These are phyloP conservation scores for Teratosphaeria zuluensis DNA, from an alignment of 2,329 filamentous ascomycete genomes.

Conservation along the genomic window DNA sequence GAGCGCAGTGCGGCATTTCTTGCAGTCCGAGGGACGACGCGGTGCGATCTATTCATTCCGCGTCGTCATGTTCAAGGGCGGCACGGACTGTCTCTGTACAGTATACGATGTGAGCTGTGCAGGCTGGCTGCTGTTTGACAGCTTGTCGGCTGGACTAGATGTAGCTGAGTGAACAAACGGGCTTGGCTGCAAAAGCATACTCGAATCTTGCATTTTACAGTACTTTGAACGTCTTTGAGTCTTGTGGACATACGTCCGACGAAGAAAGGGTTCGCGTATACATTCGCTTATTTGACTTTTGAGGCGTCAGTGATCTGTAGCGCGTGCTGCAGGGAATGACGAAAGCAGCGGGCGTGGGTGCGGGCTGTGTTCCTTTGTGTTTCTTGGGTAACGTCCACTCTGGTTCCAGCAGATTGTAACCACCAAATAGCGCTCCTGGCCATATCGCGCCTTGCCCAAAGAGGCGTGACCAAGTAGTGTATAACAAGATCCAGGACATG, in stretches of 20 bases:
- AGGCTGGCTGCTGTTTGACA: constrained; percentile 1
- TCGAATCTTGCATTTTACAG: not conserved
- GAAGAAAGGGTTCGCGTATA: not conserved
- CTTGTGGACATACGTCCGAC: not conserved
- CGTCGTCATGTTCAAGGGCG: not conserved
- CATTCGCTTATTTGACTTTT: not conserved
- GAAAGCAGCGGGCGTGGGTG: not conserved
- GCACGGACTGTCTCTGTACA: not conserved
- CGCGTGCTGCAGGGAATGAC: not conserved
- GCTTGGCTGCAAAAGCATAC: not conserved
- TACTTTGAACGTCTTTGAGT: not conserved
- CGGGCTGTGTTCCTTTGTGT: not conserved
- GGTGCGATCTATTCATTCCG: not conserved
- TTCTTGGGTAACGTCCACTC: not conserved
- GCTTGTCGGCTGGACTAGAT: not conserved
- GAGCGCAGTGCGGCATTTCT: not conserved
- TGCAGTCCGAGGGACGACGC: not conserved
- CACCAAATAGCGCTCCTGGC: not conserved
- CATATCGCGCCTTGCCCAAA: not conserved
- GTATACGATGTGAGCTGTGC: not conserved
- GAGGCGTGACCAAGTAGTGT: not conserved
- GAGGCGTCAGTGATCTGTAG: not conserved
- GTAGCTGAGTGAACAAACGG: not conserved
- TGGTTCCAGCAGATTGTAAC: not conserved
- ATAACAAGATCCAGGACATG: not conserved